Evolutionary conservation across 2,329 filamentous ascomycete genomes (phyloP), one percentile per base, ranked within the genome.

Genomic region (Aureobasidium sp.): DNA sequence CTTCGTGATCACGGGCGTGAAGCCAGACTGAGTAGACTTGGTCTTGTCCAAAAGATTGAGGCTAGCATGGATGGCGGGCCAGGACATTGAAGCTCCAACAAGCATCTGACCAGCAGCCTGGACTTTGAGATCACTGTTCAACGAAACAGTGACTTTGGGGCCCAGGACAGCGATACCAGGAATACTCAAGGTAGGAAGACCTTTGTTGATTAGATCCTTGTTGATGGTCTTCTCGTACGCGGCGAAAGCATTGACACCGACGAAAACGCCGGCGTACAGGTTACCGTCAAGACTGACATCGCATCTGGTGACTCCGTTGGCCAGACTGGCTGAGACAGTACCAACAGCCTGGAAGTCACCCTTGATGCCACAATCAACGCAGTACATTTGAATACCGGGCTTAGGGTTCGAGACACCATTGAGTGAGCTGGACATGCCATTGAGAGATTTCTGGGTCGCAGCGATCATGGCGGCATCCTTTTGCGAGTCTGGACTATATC

Each of bases 211-310:
- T 7, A 65, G 30, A 32, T 63, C 55, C 47, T 63, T 63, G 34
- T 62, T 58, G 21, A 64, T 34, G 4, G 52, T 62, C 50, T 63
- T 62, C 37, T 64, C 57, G 41, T 59, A 65, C 3, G 55, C 48
- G 3, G 62, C 49, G 30, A 61, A 64, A 3, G 64, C 64, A 37
- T 65, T 63, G 50, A 65, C 60, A 13, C 64, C 64, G 25, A 65
- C 58, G 50, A 57, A 62, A 5, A 63, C 60, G n/a, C 62, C 60
- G n/a, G 61, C 62, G 10, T 64, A 58, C 37, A 65, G 49, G 37
- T 62, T 62, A 7, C 64, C 64, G 13, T 44, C 34, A 6, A 65
- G 37, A 21, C 47, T 57, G 27, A 65, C 62, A 29, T 48, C 45
- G n/a, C 59, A 55, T 39, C 61, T 62, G 45, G 61, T 65, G 21